Conservation (phyloP, 768 basidiomycete genomes). For the Xerocomellus intermedius region DNA sequence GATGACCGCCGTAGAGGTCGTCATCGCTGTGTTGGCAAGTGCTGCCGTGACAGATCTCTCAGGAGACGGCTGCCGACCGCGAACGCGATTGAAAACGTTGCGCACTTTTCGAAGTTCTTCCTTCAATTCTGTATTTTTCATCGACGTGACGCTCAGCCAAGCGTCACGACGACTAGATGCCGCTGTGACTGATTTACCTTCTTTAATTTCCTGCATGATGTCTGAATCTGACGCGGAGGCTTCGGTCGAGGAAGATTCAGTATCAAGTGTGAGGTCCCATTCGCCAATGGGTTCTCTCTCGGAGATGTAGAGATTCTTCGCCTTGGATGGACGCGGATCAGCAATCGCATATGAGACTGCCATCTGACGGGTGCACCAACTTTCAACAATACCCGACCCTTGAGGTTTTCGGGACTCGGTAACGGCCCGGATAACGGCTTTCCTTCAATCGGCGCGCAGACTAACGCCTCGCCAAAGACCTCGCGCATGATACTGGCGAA, state of each 20-base stretch:
- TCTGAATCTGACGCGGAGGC: slow-evolving; percentile 36
- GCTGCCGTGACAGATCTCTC: slow-evolving; percentile 18
- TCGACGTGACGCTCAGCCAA: slow-evolving; percentile 14
- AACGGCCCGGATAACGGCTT: slow-evolving; percentile 49
- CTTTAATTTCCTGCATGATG: slow-evolving; percentile 20
- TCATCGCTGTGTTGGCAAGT: slow-evolving; percentile 9
- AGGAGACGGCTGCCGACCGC: slow-evolving; percentile 27
- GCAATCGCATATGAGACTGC: background rate
- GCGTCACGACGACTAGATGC: slow-evolving; percentile 1
- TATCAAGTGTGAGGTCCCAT: slow-evolving; percentile 35
- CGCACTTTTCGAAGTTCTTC: slow-evolving; percentile 40
- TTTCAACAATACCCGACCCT: slow-evolving; percentile 80
- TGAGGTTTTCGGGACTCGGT: slow-evolving; percentile 85
- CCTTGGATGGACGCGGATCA: slow-evolving; percentile 37
- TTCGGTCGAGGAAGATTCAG: slow-evolving; percentile 44
- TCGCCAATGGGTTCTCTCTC: slow-evolving; percentile 35
- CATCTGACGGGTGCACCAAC: slow-evolving; percentile 34
- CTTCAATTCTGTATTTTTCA: slow-evolving; percentile 33
- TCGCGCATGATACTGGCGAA: slow-evolving; percentile 73
- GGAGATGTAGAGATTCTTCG: slow-evolving; percentile 72
- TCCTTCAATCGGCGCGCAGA: slow-evolving; percentile 48
- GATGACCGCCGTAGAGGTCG: slow-evolving; percentile 11
- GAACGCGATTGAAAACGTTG: slow-evolving; percentile 43
- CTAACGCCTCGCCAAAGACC: slow-evolving; percentile 54
- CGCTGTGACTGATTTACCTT: slow-evolving; percentile 25